Evolutionary conservation across 1,139 yeast species (phyloP), one percentile per base, ranked within the genome.

Genomic region (Williopsis jadinii): DNA sequence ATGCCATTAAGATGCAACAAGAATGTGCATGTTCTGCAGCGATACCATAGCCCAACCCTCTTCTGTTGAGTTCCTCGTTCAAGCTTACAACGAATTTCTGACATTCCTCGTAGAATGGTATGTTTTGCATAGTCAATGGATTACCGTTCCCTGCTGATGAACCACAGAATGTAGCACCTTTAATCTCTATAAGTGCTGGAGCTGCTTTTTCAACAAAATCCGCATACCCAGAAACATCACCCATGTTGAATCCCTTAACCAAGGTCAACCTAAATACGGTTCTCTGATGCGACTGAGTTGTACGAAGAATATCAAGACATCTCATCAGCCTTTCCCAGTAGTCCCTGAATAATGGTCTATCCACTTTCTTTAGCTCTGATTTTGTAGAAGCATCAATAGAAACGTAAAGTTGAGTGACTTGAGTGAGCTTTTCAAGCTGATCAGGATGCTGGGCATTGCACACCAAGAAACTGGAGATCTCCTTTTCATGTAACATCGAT

Each of bases 21-120:
- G 95, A 84, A 60, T 88, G 97, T 0, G 96, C 95, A 61, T 88
- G 97, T 60, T 88, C 97, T 0, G 97, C 95, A 9, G 97, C 96
- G 45, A 88, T 69, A 38, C 80, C 94, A 56, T 90, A 88, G 30
- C 70, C 71, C 32, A 80, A 67, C 1, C 88, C 88, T 50, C 94
- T 72, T 41, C 71, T 67, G 36, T 64, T 62, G 46, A 88, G 70
- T 51, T 80, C 87, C 3, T 63, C 65, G 34, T 77, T 73, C 50
- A 88, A 73, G 11, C 66, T 68, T 41, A 69, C 71, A 4, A 87
- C 96, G 60, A 88, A 88, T 8, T 62, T 66, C 54, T 80, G 80
- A 58, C 95, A 90, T 60, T 88, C 97, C 50, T 86, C 95, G 59
- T 88, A 88, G 58, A 85, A 88, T 37, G 97, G 97, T 42, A 88